Percentiles rank a stretch among this genome's conserved stretches.
Evolutionary conservation across 495 filamentous ascomycete species (phyloP).

Genomic region (Penicillium pulvis): DNA sequence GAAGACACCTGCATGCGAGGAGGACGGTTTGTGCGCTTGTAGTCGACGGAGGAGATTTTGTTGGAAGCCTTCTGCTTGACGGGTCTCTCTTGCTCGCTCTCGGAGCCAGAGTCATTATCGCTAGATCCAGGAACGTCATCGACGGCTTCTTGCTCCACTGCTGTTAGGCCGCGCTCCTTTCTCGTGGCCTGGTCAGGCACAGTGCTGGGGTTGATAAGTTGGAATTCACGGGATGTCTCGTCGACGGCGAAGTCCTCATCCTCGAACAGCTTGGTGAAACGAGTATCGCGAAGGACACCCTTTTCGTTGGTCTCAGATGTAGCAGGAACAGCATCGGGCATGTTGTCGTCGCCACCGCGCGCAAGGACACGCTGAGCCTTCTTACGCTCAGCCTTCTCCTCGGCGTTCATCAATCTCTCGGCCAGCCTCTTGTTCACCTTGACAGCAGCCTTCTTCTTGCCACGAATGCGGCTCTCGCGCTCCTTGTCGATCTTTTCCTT

Average conservation of each 20-base stretch:
- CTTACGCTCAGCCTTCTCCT: conserved; percentile 79
- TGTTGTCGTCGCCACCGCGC: conserved; percentile 56
- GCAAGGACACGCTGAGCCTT: conserved; percentile 58
- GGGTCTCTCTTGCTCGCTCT: conserved; percentile 37
- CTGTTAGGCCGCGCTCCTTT: conserved; percentile 61
- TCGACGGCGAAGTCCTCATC: conserved; percentile 92
- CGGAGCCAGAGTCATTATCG: conserved; percentile 47
- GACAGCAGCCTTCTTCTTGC: conserved; percentile 89
- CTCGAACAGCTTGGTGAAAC: conserved; percentile 88
- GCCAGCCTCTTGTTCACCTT: conserved; percentile 84
- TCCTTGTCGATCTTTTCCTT: conserved; percentile 95
- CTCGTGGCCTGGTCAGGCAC: conserved; percentile 30
- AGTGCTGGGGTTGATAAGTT: conserved; percentile 82
- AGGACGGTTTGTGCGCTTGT: conserved; percentile 53
- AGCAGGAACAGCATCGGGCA: conserved; percentile 36
- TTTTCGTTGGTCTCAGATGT: conserved; percentile 36
- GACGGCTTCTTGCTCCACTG: conserved; percentile 66
- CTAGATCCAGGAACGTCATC: conserved; percentile 50
- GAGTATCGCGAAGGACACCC: conserved; percentile 74
- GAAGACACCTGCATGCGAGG: conserved; percentile 61
- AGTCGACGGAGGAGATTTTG: conserved; percentile 62
- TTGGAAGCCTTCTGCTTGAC: conserved; percentile 36
- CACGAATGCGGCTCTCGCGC: conserved; percentile 85
- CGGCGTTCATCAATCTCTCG: conserved; percentile 75
- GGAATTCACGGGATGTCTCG: conserved; percentile 85